phyloP scores from a whole-genome alignment of 805 yeast species.

The Candida xiaguanensis region DNA sequence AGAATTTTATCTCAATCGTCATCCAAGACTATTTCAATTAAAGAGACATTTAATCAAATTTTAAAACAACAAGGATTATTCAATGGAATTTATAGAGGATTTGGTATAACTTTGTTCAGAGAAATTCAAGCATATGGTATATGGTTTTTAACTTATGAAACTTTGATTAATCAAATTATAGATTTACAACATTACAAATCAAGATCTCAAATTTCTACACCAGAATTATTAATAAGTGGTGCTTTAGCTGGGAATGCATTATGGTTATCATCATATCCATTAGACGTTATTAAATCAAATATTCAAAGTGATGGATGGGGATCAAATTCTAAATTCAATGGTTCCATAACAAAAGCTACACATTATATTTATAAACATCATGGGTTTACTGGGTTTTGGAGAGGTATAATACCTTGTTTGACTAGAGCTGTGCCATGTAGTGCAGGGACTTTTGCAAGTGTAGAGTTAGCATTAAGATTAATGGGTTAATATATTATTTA shows the following conservation, averaged over 20 bases:
- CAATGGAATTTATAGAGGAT: slow-evolving; percentile 54
- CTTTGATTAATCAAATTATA: slow-evolving; percentile 41
- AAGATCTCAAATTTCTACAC: slow-evolving; percentile 49
- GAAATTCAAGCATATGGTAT: slow-evolving; percentile 74
- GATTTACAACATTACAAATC: slow-evolving; percentile 29
- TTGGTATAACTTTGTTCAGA: slow-evolving; percentile 49
- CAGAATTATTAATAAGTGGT: slow-evolving; percentile 54
- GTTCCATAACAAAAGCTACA: slow-evolving; percentile 33
- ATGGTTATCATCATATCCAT: slow-evolving; percentile 55
- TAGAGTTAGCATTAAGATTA: slow-evolving; percentile 60
- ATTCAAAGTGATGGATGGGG: slow-evolving; percentile 55
- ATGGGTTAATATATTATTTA: slow-evolving; percentile 29
- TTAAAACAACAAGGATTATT: slow-evolving; percentile 38
- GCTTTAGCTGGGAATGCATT: slow-evolving; percentile 67
- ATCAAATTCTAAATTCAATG: slow-evolving; percentile 37
- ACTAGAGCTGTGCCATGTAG: slow-evolving; percentile 61
- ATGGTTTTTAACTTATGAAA: slow-evolving; percentile 68
- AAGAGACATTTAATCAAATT: slow-evolving; percentile 41
- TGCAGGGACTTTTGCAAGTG: slow-evolving; percentile 77
- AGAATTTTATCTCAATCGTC: slow-evolving; percentile 60
- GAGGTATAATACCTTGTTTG: slow-evolving; percentile 58
- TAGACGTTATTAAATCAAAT: slow-evolving; percentile 50
- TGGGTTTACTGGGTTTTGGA: slow-evolving; percentile 57
- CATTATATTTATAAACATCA: slow-evolving; percentile 36
- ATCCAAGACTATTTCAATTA: slow-evolving; percentile 16